Evolutionary conservation across 2,329 filamentous ascomycete genomes (phyloP).

Genomic region (Pestalotiopsis sp.): DNA sequence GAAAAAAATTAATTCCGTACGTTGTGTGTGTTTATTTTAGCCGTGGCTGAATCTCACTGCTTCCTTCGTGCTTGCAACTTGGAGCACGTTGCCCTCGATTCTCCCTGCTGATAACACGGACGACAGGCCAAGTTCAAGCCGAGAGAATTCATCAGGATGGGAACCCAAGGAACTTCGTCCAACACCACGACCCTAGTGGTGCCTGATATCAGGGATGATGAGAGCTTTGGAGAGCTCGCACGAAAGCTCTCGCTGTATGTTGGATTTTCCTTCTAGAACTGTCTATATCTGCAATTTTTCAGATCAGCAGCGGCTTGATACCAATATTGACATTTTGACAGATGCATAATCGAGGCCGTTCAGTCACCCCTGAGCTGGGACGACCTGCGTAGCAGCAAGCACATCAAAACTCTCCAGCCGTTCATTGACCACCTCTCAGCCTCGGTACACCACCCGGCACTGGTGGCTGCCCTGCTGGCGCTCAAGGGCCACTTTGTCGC

Average conservation of each 20-base stretch:
- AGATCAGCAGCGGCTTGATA: not conserved
- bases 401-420: not conserved
- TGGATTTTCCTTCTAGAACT: not conserved
- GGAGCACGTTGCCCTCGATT: not conserved
- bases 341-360: slow-evolving; percentile 1
- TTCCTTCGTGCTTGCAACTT: not conserved
- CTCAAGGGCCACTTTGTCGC: slow-evolving; percentile 2
- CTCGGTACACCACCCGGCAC: not conserved
- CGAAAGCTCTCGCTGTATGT: not conserved
- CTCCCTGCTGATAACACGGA: not conserved
- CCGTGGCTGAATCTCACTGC: not conserved
- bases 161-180: not conserved
- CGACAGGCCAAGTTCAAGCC: not conserved
- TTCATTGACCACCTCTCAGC: not conserved
- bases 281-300: not conserved
- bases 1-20: not conserved
- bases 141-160: not conserved
- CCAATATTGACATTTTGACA: not conserved
- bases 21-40: not conserved
- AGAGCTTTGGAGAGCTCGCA: not conserved
- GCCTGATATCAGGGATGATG: not conserved
- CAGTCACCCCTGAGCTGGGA: slow-evolving; percentile 4
- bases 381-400: slow-evolving; percentile 1
- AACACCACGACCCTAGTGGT: not conserved
- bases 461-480: slow-evolving; percentile 1